phyloP scores from a whole-genome alignment of 805 yeast species.

The Starmerella stigmatis region DNA sequence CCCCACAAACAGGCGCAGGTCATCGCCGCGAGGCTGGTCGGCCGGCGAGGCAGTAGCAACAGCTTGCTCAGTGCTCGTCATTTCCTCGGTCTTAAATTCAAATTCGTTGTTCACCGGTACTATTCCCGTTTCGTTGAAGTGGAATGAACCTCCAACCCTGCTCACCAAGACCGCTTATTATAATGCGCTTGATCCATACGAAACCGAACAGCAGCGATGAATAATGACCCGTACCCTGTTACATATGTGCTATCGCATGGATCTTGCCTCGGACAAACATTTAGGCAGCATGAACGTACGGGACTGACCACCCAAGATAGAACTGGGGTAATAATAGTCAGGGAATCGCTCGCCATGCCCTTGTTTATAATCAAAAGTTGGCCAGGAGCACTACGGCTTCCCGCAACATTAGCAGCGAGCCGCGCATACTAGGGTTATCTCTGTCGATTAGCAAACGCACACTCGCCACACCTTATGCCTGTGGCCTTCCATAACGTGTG shows the following conservation, averaged over 20 bases:
- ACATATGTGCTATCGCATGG: neutral
- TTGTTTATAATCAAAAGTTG: neutral
- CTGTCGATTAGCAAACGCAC: constrained; percentile 4
- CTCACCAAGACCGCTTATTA: neutral
- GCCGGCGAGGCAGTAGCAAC: neutral
- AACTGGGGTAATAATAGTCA: no score
- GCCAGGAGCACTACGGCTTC: neutral
- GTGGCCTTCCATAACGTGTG: neutral
- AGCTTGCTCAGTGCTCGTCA: constrained; percentile 4
- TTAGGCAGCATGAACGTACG: no score
- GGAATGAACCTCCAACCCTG: no score
- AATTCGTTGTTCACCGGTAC: no score
- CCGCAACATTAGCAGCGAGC: neutral
- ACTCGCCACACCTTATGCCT: neutral
- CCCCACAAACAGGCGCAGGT: constrained; percentile 5
- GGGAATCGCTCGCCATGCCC: no score
- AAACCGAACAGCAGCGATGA: neutral
- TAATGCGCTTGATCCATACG: neutral
- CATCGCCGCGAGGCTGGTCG: neutral
- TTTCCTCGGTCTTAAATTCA: no score
- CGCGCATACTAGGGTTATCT: neutral
- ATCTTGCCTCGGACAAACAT: constrained; percentile 3
- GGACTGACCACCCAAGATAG: no score
- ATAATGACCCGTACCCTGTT: neutral
- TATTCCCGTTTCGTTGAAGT: no score